phyloP scores from a whole-genome alignment of 2,329 filamentous ascomycete species.

The Cercospora sp. region DNA sequence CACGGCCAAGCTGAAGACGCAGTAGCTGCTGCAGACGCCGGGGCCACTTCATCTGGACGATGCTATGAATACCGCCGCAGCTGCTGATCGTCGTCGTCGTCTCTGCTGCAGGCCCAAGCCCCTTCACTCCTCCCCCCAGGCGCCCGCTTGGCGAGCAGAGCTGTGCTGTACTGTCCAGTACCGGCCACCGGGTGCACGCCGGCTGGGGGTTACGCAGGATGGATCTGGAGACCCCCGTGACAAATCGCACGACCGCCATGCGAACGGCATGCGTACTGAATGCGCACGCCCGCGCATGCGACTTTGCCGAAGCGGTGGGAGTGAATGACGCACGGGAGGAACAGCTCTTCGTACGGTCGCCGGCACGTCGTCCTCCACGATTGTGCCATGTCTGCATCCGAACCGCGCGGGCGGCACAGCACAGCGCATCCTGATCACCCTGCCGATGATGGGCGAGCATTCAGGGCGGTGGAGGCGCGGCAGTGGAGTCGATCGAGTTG shows the following conservation, averaged over 20 bases:
- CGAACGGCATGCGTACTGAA: conserved; percentile 26
- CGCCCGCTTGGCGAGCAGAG: background rate
- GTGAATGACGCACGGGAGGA: conserved; percentile 10
- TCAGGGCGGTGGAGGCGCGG: background rate
- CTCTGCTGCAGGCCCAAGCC: background rate
- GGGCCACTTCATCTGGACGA: conserved; percentile 19
- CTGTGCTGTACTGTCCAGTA: background rate
- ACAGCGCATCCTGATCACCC: background rate
- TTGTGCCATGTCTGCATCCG: conserved; percentile 1
- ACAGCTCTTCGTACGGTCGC: background rate
- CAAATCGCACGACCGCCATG: conserved; percentile 28
- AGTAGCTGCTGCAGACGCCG: conserved; percentile 5
- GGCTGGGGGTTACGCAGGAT: conserved; percentile 14
- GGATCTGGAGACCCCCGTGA: conserved; percentile 14
- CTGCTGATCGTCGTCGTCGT: background rate
- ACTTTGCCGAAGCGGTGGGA: background rate
- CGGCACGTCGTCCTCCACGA: background rate
- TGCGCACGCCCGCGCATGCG: conserved; percentile 21
- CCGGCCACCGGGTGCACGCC: conserved; percentile 16
- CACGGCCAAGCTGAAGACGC: conserved; percentile 8
- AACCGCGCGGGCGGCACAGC: conserved; percentile 1
- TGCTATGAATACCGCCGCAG: conserved; percentile 12
- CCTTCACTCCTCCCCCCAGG: background rate
- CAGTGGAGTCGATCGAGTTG: conserved; percentile 16
- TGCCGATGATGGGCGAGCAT: background rate